A percentile compares a stretch with the other conserved stretches of the same genome.
Evolutionary conservation across 257 asterid species (phyloP).

Genomic region (Rehmannia glutinosa): DNA sequence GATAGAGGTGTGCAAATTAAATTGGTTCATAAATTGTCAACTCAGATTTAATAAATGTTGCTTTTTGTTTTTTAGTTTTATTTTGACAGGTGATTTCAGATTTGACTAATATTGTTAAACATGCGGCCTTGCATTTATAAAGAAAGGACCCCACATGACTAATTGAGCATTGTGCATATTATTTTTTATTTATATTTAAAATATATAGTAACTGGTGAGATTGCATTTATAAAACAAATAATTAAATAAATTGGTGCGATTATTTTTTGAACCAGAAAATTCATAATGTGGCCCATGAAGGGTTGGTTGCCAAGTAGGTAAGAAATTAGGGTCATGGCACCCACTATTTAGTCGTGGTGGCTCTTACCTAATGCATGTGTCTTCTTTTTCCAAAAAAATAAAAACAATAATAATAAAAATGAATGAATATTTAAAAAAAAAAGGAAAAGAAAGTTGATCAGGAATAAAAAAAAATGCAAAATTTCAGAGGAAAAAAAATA

Average conservation of each 20-base stretch:
- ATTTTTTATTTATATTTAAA: background rate
- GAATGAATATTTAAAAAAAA: too few relatives aligned
- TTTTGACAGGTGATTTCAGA: too few relatives aligned
- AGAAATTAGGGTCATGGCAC: background rate
- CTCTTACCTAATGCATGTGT: background rate
- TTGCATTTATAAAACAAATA: background rate
- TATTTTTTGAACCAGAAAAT: background rate
- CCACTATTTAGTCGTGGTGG: too few relatives aligned
- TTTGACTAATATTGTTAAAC: background rate
- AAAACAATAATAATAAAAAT: too few relatives aligned
- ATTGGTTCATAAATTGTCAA: background rate
- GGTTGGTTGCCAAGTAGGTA: background rate
- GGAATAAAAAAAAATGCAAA: too few relatives aligned
- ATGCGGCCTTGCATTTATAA: slow-evolving; percentile 13
- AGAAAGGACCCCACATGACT: background rate
- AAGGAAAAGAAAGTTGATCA: too few relatives aligned
- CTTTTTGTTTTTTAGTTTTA: too few relatives aligned
- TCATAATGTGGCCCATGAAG: background rate
- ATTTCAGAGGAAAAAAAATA: too few relatives aligned
- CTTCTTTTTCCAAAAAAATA: too few relatives aligned
- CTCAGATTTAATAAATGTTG: too few relatives aligned
- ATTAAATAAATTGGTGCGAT: background rate
- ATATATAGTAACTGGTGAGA: background rate
- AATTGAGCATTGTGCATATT: background rate
- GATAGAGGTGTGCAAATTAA: too few relatives aligned